phyloP scores from a whole-genome alignment of 2,329 filamentous ascomycete genomes.

The Eutypella sp. region DNA sequence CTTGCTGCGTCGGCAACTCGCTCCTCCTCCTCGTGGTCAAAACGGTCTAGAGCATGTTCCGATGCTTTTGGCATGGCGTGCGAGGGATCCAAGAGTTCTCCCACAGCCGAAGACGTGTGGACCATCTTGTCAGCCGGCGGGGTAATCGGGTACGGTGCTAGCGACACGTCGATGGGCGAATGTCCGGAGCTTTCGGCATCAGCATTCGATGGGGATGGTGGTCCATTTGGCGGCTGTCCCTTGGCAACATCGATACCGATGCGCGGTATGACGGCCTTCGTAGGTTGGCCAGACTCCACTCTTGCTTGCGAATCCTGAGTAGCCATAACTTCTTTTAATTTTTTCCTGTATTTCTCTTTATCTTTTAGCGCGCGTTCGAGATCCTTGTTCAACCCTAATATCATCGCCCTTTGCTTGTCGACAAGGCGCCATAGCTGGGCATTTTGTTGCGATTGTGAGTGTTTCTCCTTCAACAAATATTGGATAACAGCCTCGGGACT shows the following conservation, averaged over 20 bases:
- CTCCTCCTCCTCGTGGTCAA: slow-evolving; percentile 51
- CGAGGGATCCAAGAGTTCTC: slow-evolving; percentile 49
- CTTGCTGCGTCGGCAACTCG: slow-evolving; percentile 39
- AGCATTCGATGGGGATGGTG: slow-evolving; percentile 42
- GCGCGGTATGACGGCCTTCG: slow-evolving; percentile 16
- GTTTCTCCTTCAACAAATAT: slow-evolving; percentile 86
- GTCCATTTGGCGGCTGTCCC: slow-evolving; percentile 29
- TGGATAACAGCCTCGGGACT: slow-evolving; percentile 85
- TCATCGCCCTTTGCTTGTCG: slow-evolving; percentile 93
- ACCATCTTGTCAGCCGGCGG: slow-evolving; percentile 51
- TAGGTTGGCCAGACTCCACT: slow-evolving; percentile 13
- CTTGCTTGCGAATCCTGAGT: slow-evolving; percentile 21
- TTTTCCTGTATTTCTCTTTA: slow-evolving; percentile 89
- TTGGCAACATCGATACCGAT: slow-evolving; percentile 25
- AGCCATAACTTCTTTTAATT: slow-evolving; percentile 69
- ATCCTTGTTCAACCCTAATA: slow-evolving; percentile 90
- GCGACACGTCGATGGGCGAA: slow-evolving; percentile 54
- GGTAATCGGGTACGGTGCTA: slow-evolving; percentile 62
- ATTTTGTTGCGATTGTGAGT: slow-evolving; percentile 83
- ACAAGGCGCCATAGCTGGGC: slow-evolving; percentile 90
- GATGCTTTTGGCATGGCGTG: slow-evolving; percentile 57
- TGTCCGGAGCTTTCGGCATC: slow-evolving; percentile 47
- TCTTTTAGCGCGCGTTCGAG: slow-evolving; percentile 87
- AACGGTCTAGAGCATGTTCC: slow-evolving; percentile 54
- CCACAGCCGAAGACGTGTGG: slow-evolving; percentile 38